phyloP scores from a whole-genome alignment of 202 grass and related monocot genomes.

The Panicum hallii region DNA sequence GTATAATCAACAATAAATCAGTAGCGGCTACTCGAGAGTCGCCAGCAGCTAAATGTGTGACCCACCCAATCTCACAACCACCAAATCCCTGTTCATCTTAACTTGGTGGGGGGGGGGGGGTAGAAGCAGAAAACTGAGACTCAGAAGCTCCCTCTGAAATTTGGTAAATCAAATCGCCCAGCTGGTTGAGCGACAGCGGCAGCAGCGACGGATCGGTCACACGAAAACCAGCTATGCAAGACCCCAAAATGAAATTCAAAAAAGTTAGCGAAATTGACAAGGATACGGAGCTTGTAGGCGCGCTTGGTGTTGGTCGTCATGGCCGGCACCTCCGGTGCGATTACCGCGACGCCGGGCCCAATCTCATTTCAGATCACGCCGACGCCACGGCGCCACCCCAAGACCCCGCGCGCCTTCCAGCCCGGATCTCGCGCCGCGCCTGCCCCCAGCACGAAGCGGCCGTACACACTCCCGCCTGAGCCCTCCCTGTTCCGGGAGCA shows the following conservation, averaged over 20 bases:
- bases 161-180: background rate
- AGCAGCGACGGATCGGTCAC: conserved; percentile 33
- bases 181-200: background rate
- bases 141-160: background rate
- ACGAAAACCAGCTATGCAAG: conserved; percentile 4
- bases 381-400: conserved; percentile 31
- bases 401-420: conserved; percentile 19
- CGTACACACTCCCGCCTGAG: background rate
- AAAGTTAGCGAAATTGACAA: conserved; percentile 28
- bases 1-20: background rate
- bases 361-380: conserved; percentile 87
- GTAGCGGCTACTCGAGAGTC: background rate
- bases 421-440: conserved; percentile 58
- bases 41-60: background rate
- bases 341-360: conserved; percentile 28
- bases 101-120: background rate
- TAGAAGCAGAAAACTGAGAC: background rate
- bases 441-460: background rate
- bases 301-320: conserved; percentile 97
- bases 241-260: conserved; percentile 30
- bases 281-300: conserved; percentile 99
- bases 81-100: conserved; percentile 11
- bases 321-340: conserved; percentile 40
- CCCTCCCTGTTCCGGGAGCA: conserved; percentile 4
- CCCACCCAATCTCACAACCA: conserved; percentile 1